phyloP scores from a whole-genome alignment of 163 green algal species.

The Scenedesmus sp. region DNA sequence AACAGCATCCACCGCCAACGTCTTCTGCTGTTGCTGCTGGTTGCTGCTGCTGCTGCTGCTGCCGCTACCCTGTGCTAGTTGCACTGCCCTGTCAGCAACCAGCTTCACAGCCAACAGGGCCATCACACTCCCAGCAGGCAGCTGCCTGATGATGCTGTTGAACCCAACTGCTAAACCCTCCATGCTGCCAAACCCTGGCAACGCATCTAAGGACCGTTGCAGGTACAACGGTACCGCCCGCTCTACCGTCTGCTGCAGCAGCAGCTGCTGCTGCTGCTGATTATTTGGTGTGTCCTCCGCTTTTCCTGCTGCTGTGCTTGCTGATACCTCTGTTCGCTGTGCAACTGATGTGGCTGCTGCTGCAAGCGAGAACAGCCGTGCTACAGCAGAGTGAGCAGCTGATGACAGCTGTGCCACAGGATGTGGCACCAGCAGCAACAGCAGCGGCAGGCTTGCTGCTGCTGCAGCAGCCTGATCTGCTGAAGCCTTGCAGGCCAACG shows the following conservation, averaged over 20 bases:
- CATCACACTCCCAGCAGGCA: constrained; percentile 25
- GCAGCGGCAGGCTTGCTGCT: not conserved
- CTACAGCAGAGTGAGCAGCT: constrained; percentile 27
- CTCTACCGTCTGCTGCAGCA: not conserved
- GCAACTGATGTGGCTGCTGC: not conserved
- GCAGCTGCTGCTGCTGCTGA: not conserved
- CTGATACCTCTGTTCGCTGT: not conserved
- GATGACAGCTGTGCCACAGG: constrained; percentile 11
- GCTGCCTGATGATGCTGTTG: not conserved
- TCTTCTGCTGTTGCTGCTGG: not conserved
- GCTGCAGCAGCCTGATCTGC: constrained; percentile 18
- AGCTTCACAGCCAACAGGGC: not conserved
- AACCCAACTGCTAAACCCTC: constrained; percentile 40
- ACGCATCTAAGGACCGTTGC: not conserved
- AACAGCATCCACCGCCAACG: not conserved
- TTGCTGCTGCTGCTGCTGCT: not conserved
- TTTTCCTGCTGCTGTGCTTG: not conserved
- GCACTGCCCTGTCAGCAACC: not conserved
- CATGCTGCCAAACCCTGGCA: constrained; percentile 30
- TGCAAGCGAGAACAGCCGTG: not conserved
- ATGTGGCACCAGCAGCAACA: constrained; percentile 35
- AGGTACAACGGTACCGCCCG: constrained; percentile 31
- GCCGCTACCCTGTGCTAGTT: not conserved
- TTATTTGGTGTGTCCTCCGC: not conserved
- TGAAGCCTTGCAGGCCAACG: not conserved